phyloP scores from a whole-genome alignment of 192 early-diverging fungal genomes.

The Pilobolus umbonatus region DNA sequence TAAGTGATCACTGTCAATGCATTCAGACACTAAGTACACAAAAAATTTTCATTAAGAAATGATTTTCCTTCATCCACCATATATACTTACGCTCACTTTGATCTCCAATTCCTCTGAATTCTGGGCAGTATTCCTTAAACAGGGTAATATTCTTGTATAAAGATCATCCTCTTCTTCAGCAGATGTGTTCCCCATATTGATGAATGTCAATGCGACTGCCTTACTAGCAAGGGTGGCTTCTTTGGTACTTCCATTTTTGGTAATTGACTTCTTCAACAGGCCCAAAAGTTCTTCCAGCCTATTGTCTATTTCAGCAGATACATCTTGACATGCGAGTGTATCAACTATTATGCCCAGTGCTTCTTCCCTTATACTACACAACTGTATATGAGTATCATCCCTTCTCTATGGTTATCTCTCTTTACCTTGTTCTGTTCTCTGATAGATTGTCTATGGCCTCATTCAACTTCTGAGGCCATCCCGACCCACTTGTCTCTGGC shows the following conservation, averaged over 20 bases:
- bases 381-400: background rate
- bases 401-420: background rate
- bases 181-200: conserved; percentile 39
- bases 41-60: background rate
- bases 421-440: conserved; percentile 48
- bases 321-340: conserved; percentile 47
- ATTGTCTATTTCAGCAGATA: conserved; percentile 47
- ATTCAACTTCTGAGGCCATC: conserved; percentile 42
- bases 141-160: conserved; percentile 39
- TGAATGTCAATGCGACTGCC: conserved; percentile 43
- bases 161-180: conserved; percentile 39
- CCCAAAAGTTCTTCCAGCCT: conserved; percentile 51
- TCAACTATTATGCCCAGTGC: conserved; percentile 43
- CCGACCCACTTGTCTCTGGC: background rate
- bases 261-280: conserved; percentile 47
- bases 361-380: conserved; percentile 51
- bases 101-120: conserved; percentile 41
- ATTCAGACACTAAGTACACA: conserved; percentile 20
- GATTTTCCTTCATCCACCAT: too few relatives aligned
- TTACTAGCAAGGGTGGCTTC: conserved; percentile 41
- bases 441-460: conserved; percentile 46
- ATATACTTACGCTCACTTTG: conserved; percentile 42
- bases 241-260: conserved; percentile 33
- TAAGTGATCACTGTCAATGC: conserved; percentile 25
- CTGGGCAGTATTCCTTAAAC: conserved; percentile 41